Evolutionary conservation across 2,329 filamentous ascomycete species (phyloP).

Genomic region (Fusarium stilboides): DNA sequence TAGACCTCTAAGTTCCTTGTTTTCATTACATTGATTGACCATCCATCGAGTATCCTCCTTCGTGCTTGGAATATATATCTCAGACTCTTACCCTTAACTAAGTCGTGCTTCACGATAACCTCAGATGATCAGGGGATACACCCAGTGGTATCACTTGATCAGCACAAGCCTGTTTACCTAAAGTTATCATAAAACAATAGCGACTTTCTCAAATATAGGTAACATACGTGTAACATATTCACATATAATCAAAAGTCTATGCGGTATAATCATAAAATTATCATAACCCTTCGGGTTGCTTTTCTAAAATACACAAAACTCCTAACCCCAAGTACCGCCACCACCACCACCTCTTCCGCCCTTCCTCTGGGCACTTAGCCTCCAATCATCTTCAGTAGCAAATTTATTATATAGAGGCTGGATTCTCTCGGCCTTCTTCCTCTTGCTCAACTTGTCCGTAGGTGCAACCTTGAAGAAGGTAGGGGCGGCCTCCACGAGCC

Average conservation of each 20-base stretch:
- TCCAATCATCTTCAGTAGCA: constrained; percentile 94
- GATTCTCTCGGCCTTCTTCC: constrained; percentile 94
- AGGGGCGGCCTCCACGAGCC: constrained; percentile 95
- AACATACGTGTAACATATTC: background rate
- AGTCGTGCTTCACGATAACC: too few species aligned
- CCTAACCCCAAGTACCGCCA: constrained; percentile 91
- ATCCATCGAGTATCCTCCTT: too few species aligned
- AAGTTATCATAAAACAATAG: too few species aligned
- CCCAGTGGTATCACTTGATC: too few species aligned
- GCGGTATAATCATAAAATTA: background rate
- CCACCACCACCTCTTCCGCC: constrained; percentile 86
- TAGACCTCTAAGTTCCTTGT: too few species aligned
- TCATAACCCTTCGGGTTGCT: background rate
- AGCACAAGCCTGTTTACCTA: too few species aligned
- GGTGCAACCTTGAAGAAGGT: constrained; percentile 98
- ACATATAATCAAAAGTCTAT: background rate
- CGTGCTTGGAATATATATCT: too few species aligned
- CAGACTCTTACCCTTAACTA: too few species aligned
- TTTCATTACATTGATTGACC: too few species aligned
- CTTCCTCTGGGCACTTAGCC: constrained; percentile 88
- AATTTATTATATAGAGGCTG: constrained; percentile 96
- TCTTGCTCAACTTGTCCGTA: constrained; percentile 87
- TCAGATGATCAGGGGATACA: too few species aligned
- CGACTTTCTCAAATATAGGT: too few species aligned
- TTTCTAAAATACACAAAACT: constrained; percentile 5